These are phyloP conservation scores for Hydnum rufescens DNA, from an alignment of 768 basidiomycete species.

Conservation along the genomic window DNA sequence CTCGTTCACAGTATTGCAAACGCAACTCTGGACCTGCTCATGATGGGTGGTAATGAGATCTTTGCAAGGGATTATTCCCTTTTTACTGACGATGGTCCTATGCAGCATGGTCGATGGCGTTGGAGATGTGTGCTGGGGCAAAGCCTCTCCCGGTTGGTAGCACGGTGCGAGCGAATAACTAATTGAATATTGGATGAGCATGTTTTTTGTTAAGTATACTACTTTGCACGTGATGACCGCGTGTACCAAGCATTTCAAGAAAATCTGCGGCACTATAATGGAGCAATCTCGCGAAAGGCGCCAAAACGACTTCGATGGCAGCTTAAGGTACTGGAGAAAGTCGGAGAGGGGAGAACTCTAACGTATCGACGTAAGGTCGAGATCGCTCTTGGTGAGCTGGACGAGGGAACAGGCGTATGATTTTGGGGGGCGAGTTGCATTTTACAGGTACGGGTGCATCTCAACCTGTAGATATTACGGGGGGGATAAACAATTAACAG, in stretches of 20 bases:
- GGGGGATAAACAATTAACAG: no score
- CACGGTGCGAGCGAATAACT: not conserved
- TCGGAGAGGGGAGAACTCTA: slow-evolving; percentile 43
- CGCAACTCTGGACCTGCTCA: slow-evolving; percentile 64
- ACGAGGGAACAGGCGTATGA: slow-evolving; percentile 17
- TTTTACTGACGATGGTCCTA: slow-evolving; percentile 38
- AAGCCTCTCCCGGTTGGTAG: slow-evolving; percentile 42
- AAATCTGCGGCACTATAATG: slow-evolving; percentile 20
- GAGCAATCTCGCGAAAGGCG: slow-evolving; percentile 24
- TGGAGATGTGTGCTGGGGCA: not conserved
- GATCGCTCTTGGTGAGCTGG: slow-evolving; percentile 37
- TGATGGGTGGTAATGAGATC: slow-evolving; percentile 30
- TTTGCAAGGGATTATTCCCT: not conserved
- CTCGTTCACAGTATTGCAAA: slow-evolving; percentile 48
- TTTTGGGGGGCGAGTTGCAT: no score
- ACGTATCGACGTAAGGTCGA: slow-evolving; percentile 56
- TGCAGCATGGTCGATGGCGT: slow-evolving; percentile 4
- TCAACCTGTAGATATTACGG: no score
- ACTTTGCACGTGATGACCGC: slow-evolving; percentile 85
- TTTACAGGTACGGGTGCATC: no score
- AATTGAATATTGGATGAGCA: no score
- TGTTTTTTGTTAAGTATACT: slow-evolving; percentile 40
- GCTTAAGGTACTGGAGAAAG: slow-evolving; percentile 37
- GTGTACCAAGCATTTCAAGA: slow-evolving; percentile 50
- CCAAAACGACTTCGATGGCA: slow-evolving; percentile 44